A percentile compares a stretch with the other conserved stretches of the same genome.
phyloP scores from a whole-genome alignment of 202 grass and related monocot species.

The Musa balbisiana region DNA sequence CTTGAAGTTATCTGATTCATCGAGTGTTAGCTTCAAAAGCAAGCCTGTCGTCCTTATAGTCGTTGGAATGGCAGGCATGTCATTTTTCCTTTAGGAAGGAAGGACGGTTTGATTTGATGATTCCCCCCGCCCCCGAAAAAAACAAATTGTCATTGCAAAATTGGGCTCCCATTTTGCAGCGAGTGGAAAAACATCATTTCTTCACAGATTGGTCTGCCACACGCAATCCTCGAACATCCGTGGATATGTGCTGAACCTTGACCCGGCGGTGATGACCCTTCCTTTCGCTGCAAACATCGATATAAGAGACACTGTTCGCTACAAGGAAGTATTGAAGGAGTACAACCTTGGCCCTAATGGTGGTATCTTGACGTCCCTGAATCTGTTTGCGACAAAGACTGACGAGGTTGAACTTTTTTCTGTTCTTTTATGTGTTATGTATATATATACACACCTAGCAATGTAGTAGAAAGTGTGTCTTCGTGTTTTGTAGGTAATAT shows the following conservation, averaged over 20 bases:
- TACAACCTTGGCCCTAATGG: constrained; percentile 88
- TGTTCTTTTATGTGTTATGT: not conserved
- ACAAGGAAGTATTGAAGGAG: constrained; percentile 99
- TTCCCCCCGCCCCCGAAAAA: not conserved
- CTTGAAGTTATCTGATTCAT: constrained; percentile 42
- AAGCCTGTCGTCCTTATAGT: constrained; percentile 88
- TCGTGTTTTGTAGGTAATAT: constrained; percentile 56
- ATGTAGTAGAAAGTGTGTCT: too few species aligned
- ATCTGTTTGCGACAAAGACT: constrained; percentile 37
- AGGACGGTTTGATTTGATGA: too few species aligned
- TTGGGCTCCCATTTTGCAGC: constrained; percentile 28
- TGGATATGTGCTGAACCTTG: constrained; percentile 86
- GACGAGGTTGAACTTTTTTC: constrained; percentile 39
- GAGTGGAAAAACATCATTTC: constrained; percentile 85
- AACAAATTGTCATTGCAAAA: not conserved
- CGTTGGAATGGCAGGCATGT: constrained; percentile 81
- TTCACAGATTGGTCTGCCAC: constrained; percentile 70
- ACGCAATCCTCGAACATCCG: constrained; percentile 41
- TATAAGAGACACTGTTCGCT: constrained; percentile 71
- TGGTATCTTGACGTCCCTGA: constrained; percentile 24
- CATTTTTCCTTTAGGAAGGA: not conserved
- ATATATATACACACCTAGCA: too few species aligned
- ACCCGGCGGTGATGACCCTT: constrained; percentile 81
- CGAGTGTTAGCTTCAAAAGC: constrained; percentile 48
- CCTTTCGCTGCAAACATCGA: constrained; percentile 94